Evolutionary conservation across 768 basidiomycete genomes (phyloP).

Genomic region (Rhodotorula graminis): DNA sequence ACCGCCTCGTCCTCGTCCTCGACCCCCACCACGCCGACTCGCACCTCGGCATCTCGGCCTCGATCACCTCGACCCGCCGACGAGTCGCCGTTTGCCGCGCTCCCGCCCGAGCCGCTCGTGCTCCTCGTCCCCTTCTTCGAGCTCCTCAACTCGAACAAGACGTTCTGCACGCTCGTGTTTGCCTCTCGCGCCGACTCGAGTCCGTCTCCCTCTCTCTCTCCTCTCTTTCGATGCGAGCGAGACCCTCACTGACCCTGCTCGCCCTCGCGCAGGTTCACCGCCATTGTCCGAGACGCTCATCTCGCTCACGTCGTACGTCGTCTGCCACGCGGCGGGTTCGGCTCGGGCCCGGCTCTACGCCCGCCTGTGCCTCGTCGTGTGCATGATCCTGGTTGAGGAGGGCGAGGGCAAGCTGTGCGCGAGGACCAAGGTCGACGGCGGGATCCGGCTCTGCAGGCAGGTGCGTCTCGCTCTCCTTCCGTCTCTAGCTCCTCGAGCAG

Average conservation of each 20-base stretch:
- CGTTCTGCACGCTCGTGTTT: conserved; percentile 29
- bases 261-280: neutral
- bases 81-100: conserved; percentile 14
- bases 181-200: neutral
- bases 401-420: conserved; percentile 18
- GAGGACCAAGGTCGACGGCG: neutral
- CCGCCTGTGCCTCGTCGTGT: conserved; percentile 18
- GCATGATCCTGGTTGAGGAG: conserved; percentile 36
- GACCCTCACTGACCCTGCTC: no score
- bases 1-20: neutral
- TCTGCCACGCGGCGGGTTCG: conserved; percentile 30
- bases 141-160: conserved; percentile 40
- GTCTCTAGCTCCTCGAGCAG: no score
- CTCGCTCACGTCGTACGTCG: conserved; percentile 37
- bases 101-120: conserved; percentile 27
- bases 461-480: neutral
- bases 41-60: neutral
- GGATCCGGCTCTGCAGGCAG: conserved; percentile 26
- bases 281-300: conserved; percentile 23
- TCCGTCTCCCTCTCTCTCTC: neutral
- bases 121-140: conserved; percentile 40
- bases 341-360: conserved; percentile 20
- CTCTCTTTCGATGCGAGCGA: no score
- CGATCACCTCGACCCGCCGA: neutral
- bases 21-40: no score